Percentiles rank a stretch among this genome's conserved stretches.
Evolutionary conservation across 2,329 filamentous ascomycete genomes (phyloP).

Genomic region (Nannizziopsis arthrosporioides): DNA sequence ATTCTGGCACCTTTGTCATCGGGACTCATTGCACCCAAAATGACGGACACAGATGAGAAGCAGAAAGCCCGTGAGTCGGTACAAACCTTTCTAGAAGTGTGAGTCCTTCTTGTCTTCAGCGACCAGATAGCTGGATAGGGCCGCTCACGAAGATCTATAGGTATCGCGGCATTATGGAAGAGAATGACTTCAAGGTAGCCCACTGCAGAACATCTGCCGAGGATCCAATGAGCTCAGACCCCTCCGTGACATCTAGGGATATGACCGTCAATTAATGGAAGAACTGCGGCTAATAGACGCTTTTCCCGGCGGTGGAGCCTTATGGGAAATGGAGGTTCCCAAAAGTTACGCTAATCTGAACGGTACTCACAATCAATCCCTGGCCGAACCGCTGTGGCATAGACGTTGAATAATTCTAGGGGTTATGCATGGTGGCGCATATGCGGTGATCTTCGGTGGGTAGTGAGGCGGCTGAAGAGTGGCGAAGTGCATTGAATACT

Average conservation of each 20-base stretch:
- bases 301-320: constrained; percentile 16
- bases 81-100: constrained; percentile 13
- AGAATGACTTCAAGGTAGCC: constrained; percentile 15
- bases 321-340: constrained; percentile 19
- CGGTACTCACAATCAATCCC: constrained; percentile 10
- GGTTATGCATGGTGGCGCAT: constrained; percentile 40
- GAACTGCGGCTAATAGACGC: constrained; percentile 20
- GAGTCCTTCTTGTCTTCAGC: background rate
- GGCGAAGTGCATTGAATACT: background rate
- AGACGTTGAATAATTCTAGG: constrained; percentile 9
- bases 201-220: background rate
- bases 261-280: constrained; percentile 19
- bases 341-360: constrained; percentile 21
- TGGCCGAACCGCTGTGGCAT: background rate
- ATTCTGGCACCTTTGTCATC: no score
- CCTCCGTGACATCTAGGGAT: constrained; percentile 15
- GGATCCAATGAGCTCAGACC: background rate
- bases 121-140: background rate
- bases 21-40: no score
- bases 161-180: constrained; percentile 12
- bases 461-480: background rate
- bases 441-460: constrained; percentile 60
- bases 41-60: constrained; percentile 11
- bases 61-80: constrained; percentile 10
- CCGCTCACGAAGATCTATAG: constrained; percentile 2